These are phyloP conservation scores for Brassica juncea DNA, from an alignment of 345 rosid genomes.

Conservation along the genomic window DNA sequence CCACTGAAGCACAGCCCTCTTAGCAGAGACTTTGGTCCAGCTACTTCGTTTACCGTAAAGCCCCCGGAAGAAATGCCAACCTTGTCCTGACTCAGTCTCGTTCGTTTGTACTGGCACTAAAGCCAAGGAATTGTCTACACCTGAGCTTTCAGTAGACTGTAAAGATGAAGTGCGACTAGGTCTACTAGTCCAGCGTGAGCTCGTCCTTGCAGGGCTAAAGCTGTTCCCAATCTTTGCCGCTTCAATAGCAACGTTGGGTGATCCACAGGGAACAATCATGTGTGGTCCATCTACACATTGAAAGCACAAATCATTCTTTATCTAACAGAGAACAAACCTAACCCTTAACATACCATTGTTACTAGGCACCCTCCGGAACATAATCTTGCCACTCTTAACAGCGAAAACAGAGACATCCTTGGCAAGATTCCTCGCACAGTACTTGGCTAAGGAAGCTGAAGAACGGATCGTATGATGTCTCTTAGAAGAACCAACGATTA, in stretches of 20 bases:
- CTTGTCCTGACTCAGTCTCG: constrained; percentile 45
- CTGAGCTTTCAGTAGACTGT: constrained; percentile 29
- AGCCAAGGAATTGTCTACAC: constrained; percentile 54
- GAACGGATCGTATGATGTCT: constrained; percentile 55
- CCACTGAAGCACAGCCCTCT: constrained; percentile 54
- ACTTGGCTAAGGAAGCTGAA: constrained; percentile 70
- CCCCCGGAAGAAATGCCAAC: constrained; percentile 67
- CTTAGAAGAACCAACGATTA: constrained; percentile 71
- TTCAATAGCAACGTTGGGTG: constrained; percentile 35
- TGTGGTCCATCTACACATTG: constrained; percentile 25
- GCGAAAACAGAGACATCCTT: constrained; percentile 63
- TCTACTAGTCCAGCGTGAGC: constrained; percentile 42
- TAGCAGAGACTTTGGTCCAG: constrained; percentile 47
- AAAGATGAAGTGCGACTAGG: constrained; percentile 24
- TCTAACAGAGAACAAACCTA: constrained; percentile 3
- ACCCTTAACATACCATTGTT: constrained; percentile 25
- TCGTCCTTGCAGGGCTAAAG: constrained; percentile 35
- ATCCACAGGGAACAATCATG: constrained; percentile 36
- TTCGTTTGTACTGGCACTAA: constrained; percentile 51
- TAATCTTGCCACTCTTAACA: constrained; percentile 70
- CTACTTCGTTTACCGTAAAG: constrained; percentile 42
- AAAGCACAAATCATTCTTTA: constrained; percentile 22
- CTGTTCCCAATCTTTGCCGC: constrained; percentile 31
- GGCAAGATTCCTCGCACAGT: constrained; percentile 71
- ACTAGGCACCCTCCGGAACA: constrained; percentile 47